Evolutionary conservation across 306 rosid genomes (phyloP).

Genomic region (Fragaria ananassa): DNA sequence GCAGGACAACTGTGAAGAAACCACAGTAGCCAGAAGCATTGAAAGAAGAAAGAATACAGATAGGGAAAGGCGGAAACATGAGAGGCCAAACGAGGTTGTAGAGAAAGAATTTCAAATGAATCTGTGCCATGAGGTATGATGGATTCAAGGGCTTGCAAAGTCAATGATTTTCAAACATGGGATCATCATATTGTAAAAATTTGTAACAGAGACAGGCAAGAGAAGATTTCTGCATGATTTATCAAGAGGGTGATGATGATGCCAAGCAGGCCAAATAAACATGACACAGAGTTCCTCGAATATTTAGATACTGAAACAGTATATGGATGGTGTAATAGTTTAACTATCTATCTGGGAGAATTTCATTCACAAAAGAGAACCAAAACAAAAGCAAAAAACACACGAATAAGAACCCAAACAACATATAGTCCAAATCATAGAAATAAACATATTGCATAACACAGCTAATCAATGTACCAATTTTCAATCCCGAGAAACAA

Average conservation of each 20-base stretch:
- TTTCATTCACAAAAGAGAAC: slow-evolving; percentile 32
- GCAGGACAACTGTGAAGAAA: slow-evolving; percentile 68
- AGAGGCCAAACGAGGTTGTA: slow-evolving; percentile 68
- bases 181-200: slow-evolving; percentile 42
- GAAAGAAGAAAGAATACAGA: slow-evolving; percentile 63
- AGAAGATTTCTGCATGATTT: slow-evolving; percentile 51
- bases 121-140: slow-evolving; percentile 58
- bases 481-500: neutral
- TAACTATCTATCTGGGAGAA: slow-evolving; percentile 50
- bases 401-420: slow-evolving; percentile 49
- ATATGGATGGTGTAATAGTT: slow-evolving; percentile 47
- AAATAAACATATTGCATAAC: neutral
- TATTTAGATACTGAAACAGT: slow-evolving; percentile 37
- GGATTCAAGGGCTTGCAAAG: slow-evolving; percentile 57
- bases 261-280: slow-evolving; percentile 48
- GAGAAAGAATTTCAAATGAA: slow-evolving; percentile 62
- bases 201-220: slow-evolving; percentile 50
- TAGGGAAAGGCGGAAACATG: slow-evolving; percentile 70
- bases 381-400: slow-evolving; percentile 32
- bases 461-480: slow-evolving; percentile 6
- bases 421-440: slow-evolving; percentile 20
- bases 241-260: slow-evolving; percentile 53
- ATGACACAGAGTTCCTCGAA: slow-evolving; percentile 43
- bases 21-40: slow-evolving; percentile 73
- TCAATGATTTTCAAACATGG: slow-evolving; percentile 47